These are phyloP conservation scores for Purpureocillium takamizusanense DNA, from an alignment of 2,329 filamentous ascomycete species.

Conservation along the genomic window DNA sequence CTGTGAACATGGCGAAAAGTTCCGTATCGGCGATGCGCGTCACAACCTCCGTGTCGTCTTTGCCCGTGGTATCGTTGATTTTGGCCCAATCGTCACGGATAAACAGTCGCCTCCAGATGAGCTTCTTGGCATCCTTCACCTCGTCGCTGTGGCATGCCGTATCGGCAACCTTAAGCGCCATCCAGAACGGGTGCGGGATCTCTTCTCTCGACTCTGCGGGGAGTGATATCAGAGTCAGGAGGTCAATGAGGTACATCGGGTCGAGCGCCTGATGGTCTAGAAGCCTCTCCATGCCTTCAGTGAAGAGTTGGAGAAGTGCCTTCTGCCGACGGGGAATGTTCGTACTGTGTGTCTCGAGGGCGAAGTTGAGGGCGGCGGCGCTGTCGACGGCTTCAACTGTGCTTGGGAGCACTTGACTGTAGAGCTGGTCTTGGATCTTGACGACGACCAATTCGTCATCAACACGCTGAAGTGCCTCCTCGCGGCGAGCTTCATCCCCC, in stretches of 20 bases:
- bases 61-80: slow-evolving; percentile 68
- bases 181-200: slow-evolving; percentile 62
- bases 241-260: slow-evolving; percentile 56
- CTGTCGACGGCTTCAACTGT: slow-evolving; percentile 69
- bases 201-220: slow-evolving; percentile 38
- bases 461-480: slow-evolving; percentile 40
- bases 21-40: slow-evolving; percentile 55
- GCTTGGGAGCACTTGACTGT: slow-evolving; percentile 58
- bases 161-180: slow-evolving; percentile 57
- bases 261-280: slow-evolving; percentile 65
- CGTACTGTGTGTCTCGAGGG: slow-evolving; percentile 56
- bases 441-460: slow-evolving; percentile 60
- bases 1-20: slow-evolving; percentile 57
- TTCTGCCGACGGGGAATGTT: slow-evolving; percentile 49
- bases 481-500: slow-evolving; percentile 24
- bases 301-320: slow-evolving; percentile 62
- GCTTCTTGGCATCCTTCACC: slow-evolving; percentile 46
- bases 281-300: slow-evolving; percentile 59
- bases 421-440: slow-evolving; percentile 71
- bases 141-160: slow-evolving; percentile 45
- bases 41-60: slow-evolving; percentile 60
- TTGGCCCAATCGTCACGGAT: slow-evolving; percentile 76
- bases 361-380: slow-evolving; percentile 66
- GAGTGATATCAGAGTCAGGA: slow-evolving; percentile 64
- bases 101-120: slow-evolving; percentile 83